These are phyloP conservation scores for Massarina eburnea DNA, from an alignment of 2,329 filamentous ascomycete species.

Conservation along the genomic window DNA sequence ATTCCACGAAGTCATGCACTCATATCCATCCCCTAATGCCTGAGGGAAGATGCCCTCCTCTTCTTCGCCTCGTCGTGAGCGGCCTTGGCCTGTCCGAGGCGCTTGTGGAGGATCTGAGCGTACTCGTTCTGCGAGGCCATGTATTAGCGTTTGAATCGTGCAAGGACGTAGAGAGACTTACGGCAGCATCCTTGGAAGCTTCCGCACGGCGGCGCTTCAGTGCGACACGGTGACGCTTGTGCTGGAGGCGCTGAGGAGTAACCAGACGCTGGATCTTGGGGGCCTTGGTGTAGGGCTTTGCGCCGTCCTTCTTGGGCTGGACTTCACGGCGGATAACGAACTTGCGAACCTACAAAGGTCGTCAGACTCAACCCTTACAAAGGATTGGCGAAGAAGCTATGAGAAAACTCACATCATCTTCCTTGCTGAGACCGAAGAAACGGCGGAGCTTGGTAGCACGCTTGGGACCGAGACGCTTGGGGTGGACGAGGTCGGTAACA, in stretches of 20 bases:
- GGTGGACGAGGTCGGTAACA: constrained; percentile 95
- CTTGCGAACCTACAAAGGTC: constrained; percentile 79
- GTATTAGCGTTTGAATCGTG: not conserved
- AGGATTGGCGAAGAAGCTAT: constrained; percentile 67
- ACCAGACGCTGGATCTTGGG: constrained; percentile 99
- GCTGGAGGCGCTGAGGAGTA: constrained; percentile 98
- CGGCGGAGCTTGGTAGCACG: constrained; percentile 99
- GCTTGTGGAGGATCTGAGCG: constrained; percentile 92
- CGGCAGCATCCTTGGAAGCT: constrained; percentile 97
- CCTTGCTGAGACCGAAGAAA: constrained; percentile 99
- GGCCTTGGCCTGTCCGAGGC: constrained; percentile 93
- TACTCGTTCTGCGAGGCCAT: constrained; percentile 77
- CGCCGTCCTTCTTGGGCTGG: constrained; percentile 95
- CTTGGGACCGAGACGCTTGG: constrained; percentile 99
- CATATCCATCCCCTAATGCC: constrained; percentile 39
- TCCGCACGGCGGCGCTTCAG: constrained; percentile 98
- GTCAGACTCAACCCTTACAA: constrained; percentile 52
- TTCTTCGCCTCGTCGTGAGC: constrained; percentile 93
- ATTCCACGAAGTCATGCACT: constrained; percentile 38
- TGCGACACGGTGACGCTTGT: constrained; percentile 97
- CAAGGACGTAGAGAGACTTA: constrained; percentile 53
- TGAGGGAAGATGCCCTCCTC: constrained; percentile 84
- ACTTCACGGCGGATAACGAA: constrained; percentile 99
- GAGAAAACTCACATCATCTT: constrained; percentile 94
- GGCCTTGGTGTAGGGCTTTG: constrained; percentile 99